Base-by-base conservation (phyloP, 2,329 filamentous ascomycete species). In the Cladophialophora yegresii region DNA sequence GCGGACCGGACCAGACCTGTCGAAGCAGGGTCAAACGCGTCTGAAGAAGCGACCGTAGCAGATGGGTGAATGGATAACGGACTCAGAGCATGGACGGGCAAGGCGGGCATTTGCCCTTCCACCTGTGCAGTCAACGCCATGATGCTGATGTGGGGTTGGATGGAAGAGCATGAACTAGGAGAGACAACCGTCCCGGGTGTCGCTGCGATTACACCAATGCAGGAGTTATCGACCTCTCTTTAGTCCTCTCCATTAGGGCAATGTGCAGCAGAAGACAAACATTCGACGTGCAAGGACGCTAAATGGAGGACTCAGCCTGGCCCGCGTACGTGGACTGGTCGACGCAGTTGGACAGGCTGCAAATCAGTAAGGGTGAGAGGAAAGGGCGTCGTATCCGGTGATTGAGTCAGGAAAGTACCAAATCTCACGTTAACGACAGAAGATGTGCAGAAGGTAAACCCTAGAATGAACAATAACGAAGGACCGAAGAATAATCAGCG, bases 1-100 rank as follows among this genome's bases (percentile, higher is more conserved):
- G 85, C 85, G 54, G 85, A 81, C 62, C 84, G 80, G 30, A 81
- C 80, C 32, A 87, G 69, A 45, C 73, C 71, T 20, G 54, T 26
- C 5, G 58, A 28, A 57, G 45, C 55, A n/a, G 56, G 56, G 57
- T 56, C 28, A 30, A 43, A 56, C 45, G 47, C 26, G 28, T 57
- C 57, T 40, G 57, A 47, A 43, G 53, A 50, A 56, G 56, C 40
- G 28, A 67, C 32, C 36, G 64, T 49, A 28, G 57, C 32, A 32
- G 30, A 47, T 12, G 69, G 64, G 47, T 67, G 66, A 13, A 65
- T 53, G 33, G 62, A 63, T 26, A 59, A 20, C 32, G 56, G n/a
- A 23, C 50, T 65, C 54, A 67, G 47, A 40, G 64, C 61, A 36
- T 70, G 69, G 26, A 67, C 26, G 40, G 67, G 66, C 30, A 66